Base-by-base conservation (phyloP, 768 basidiomycete genomes). In the Phylloporus sp. region DNA sequence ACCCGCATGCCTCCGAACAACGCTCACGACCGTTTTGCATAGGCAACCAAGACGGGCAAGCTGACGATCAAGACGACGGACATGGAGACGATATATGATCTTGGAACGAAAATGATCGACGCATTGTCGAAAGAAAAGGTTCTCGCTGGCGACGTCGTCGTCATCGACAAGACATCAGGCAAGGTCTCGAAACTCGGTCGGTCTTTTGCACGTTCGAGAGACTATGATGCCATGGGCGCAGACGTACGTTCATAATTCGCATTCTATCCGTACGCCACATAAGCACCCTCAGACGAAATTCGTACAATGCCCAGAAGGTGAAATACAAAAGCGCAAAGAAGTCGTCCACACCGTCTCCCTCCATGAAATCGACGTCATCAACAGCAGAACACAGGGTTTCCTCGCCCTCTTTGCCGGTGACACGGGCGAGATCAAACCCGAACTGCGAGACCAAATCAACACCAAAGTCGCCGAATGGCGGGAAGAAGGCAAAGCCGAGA, bases 81-180 rank as follows among this genome's bases (percentile, higher is more conserved):
- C 66, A 98, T 99, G 96, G 96, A 98, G 72, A 98, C 96, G 5
- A 86, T 99, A 26, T 99, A 99, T 64, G 96, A 99, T 69, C 78
- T 98, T 24, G 96, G 96, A 10, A 90, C 85, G 40, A 99, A 98
- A 77, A 98, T 99, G 96, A 98, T 99, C 39, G 96, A 99, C 56
- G 85, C 93, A 4, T 71, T 99, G 23, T 87, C 91, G 31, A 96
- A 97, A 69, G 96, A 98, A 71, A 98, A 97, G 60, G 92, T 98
- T 6, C 77, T 92, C 6, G 85, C 85, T 0, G 96, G 96, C 21
- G 96, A 99, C 59, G 86, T 99, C 17, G 84, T 99, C 56, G 80
- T 90, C 43, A 97, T 99, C 59, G 96, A 98, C 75, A 98, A 98
- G 66, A 91, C 91, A 0, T 92, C 91, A 11, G 95, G 96, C 28